Evolutionary conservation across 1,139 yeast species (phyloP).

Genomic region (Schizosaccharomyces versatilis): DNA sequence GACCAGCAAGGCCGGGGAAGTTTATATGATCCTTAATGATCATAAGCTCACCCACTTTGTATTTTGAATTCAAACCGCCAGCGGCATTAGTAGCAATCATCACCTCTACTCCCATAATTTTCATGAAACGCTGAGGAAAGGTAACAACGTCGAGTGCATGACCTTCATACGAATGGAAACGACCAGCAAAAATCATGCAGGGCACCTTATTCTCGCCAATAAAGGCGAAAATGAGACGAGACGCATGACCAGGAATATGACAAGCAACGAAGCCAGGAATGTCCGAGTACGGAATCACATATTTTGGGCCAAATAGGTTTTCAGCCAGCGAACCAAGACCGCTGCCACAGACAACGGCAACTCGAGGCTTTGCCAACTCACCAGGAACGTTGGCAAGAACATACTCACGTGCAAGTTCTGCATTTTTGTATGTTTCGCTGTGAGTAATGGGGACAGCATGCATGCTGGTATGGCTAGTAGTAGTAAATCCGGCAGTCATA

Average conservation of each 20-base stretch:
- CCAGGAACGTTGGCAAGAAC: slow-evolving; percentile 16
- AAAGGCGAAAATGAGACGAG: slow-evolving; percentile 55
- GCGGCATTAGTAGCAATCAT: slow-evolving; percentile 74
- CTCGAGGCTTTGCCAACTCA: slow-evolving; percentile 28
- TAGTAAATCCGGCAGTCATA: background rate
- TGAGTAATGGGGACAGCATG: background rate
- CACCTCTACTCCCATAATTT: slow-evolving; percentile 34
- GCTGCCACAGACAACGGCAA: slow-evolving; percentile 77
- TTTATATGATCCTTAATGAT: slow-evolving; percentile 56
- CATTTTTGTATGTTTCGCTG: slow-evolving; percentile 14
- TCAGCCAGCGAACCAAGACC: slow-evolving; percentile 76
- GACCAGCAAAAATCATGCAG: slow-evolving; percentile 26
- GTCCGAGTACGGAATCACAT: slow-evolving; percentile 36
- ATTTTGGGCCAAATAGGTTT: slow-evolving; percentile 22
- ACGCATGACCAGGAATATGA: slow-evolving; percentile 73
- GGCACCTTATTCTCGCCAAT: slow-evolving; percentile 52
- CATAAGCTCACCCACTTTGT: slow-evolving; percentile 75
- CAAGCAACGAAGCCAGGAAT: slow-evolving; percentile 68
- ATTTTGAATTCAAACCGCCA: slow-evolving; percentile 55
- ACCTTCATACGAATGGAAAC: slow-evolving; percentile 52
- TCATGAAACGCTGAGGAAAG: slow-evolving; percentile 63
- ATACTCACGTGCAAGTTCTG: slow-evolving; percentile 15
- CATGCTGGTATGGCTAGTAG: background rate
- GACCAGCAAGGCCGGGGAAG: slow-evolving; percentile 74
- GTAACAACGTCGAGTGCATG: slow-evolving; percentile 59